These are phyloP conservation scores for Zygosaccharomyces pseudobailii DNA, from an alignment of 1,139 yeast genomes.

Conservation along the genomic window DNA sequence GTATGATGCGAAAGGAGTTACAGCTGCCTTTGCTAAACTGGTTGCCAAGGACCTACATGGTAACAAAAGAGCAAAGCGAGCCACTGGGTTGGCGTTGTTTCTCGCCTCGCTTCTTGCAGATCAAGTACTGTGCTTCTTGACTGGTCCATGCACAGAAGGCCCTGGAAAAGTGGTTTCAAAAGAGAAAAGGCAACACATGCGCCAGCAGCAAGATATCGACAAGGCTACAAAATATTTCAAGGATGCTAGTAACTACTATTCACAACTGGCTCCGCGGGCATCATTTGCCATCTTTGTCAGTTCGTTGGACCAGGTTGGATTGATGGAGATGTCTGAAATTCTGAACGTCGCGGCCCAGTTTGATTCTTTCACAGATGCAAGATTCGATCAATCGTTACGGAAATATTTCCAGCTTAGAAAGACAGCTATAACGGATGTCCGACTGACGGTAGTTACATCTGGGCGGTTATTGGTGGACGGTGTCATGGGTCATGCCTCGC, in stretches of 20 bases:
- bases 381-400: background rate
- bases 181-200: slow-evolving; percentile 13
- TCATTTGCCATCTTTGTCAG: slow-evolving; percentile 13
- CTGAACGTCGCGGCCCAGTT: slow-evolving; percentile 13
- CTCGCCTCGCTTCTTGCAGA: slow-evolving; percentile 10
- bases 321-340: slow-evolving; percentile 19
- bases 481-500: slow-evolving; percentile 2
- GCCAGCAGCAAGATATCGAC: slow-evolving; percentile 18
- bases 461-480: slow-evolving; percentile 13
- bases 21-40: background rate
- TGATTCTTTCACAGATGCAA: slow-evolving; percentile 4
- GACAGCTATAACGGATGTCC: slow-evolving; percentile 1
- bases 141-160: slow-evolving; percentile 24
- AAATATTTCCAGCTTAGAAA: slow-evolving; percentile 1
- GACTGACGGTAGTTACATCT: slow-evolving; percentile 4
- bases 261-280: slow-evolving; percentile 2
- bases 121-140: slow-evolving; percentile 15
- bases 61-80: slow-evolving; percentile 7
- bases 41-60: background rate
- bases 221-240: slow-evolving; percentile 9
- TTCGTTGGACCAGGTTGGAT: slow-evolving; percentile 22
- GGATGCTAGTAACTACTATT: slow-evolving; percentile 14
- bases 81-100: slow-evolving; percentile 21
- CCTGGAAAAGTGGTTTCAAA: slow-evolving; percentile 22
- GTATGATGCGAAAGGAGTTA: slow-evolving; percentile 1